Evolutionary conservation across 169 alveolate genomes (phyloP), one percentile per base, ranked within the genome.

Genomic region (Cryptosporidium sp.): DNA sequence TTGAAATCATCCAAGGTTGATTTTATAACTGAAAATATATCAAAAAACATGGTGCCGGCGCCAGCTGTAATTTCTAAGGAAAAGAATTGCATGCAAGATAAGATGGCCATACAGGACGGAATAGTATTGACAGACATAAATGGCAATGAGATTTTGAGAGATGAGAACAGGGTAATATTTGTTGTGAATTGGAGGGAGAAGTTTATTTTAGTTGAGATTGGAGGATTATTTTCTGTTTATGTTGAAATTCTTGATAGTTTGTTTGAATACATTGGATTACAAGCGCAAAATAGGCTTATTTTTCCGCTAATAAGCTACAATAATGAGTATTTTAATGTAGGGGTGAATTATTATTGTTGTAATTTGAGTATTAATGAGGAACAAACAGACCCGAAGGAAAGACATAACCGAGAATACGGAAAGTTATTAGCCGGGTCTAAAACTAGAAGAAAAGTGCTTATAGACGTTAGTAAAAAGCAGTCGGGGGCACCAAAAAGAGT

Each of bases 401-500:
- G 14, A 23, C 59, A 7, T 2, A n/a, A 65, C 14, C 41, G 10
- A 29, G 50, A 65, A 31, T 65, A 10, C 12, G 14, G 14, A 9
- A 65, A 65, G 8, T 31, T 31, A 26, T 61, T 29, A 0, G 26
- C 6, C 9, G 89, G 89, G 12, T 80, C 89, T 1, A 80, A 62
- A 62, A 80, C 89, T 16, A 21, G 37, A 6, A 37, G 65, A 41
- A 80, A 80, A 61, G 8, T 26, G 1, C 21, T 16, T 10, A 5
- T 62, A 9, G 35, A 65, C 0, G 74, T 50, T 31, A 59, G 52
- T 7, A 80, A 48, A 35, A 43, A 52, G 48, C 59, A 61, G 10
- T 23, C 89, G 0, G 89, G 89, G 7, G 89, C 89, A 5, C 89
- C 89, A 61, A 80, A 80, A 62, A 80, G 89, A 41, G 69, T 35